Evolutionary conservation across 2,329 filamentous ascomycete genomes (phyloP).

Genomic region (Trichoderma koningiopsis): DNA sequence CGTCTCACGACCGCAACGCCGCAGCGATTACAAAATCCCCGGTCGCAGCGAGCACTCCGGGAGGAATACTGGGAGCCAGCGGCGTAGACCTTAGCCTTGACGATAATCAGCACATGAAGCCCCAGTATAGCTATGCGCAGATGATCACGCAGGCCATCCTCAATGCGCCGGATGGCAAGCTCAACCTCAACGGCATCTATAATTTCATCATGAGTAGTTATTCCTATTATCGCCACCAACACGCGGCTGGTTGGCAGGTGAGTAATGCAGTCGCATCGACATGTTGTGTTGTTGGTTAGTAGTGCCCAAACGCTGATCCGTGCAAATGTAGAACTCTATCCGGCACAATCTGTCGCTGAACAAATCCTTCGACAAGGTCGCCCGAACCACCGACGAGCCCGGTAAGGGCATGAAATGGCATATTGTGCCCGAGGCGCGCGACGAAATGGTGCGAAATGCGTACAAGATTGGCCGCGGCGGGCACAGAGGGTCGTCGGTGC

Average conservation of each 20-base stretch:
- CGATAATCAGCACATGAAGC: constrained; percentile 86
- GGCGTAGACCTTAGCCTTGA: constrained; percentile 80
- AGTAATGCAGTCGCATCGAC: constrained; percentile 37
- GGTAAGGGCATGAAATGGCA: constrained; percentile 99
- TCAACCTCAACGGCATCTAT: constrained; percentile 92
- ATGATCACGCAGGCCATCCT: constrained; percentile 97
- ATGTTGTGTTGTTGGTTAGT: not conserved
- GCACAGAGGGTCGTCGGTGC: constrained; percentile 68
- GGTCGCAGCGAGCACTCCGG: constrained; percentile 39
- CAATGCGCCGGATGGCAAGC: constrained; percentile 80
- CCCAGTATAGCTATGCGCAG: constrained; percentile 93
- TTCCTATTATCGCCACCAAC: constrained; percentile 85
- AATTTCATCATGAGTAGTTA: constrained; percentile 89
- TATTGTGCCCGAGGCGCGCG: constrained; percentile 78
- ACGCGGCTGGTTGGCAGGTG: constrained; percentile 83
- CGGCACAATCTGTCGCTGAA: constrained; percentile 94
- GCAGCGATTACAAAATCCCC: constrained; percentile 37
- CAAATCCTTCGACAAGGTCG: constrained; percentile 91
- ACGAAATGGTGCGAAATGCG: constrained; percentile 82
- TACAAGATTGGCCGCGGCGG: constrained; percentile 63
- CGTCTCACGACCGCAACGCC: constrained; percentile 39
- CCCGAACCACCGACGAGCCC: constrained; percentile 88
- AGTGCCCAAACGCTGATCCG: not conserved
- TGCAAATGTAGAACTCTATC: constrained; percentile 76
- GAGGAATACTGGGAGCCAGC: constrained; percentile 45